Base-by-base conservation (phyloP, 768 basidiomycete species). In the Boletus rufocinnamomeus region DNA sequence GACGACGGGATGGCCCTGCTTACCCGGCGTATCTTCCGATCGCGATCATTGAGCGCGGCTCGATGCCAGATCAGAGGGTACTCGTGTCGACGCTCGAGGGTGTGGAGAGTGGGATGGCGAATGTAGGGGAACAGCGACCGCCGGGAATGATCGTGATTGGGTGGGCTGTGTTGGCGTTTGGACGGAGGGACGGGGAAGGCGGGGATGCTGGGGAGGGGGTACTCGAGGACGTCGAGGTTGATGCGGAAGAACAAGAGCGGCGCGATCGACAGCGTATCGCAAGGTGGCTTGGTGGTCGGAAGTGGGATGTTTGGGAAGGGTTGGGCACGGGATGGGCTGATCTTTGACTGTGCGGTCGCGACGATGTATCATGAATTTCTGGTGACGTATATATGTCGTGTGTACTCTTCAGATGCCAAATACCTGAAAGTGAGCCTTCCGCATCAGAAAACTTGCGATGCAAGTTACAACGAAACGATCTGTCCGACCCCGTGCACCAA, bases 71-170 rank as follows among this genome's bases (percentile, higher is more conserved):
- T 74, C 97, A 98, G 74, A 78, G 97, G 16, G 84, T 91, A 3
- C 79, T 97, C 23, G 79, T 80, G 30, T 89, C 88, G 19, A 98
- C 95, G 1, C 70, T 99, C 50, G 79, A 75, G 54, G 80, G 88
- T 65, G 83, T 98, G 40, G 83, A 82, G 17, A 74, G 72, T 19
- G 93, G 89, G 2, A 70, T 98, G 70, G 86, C 88, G 56, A 84
- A 81, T 59, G 75, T 81, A 2, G 93, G 90, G 9, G 90, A 93
- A 65, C 95, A 98, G 72, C 76, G 95, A 37, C 94, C 95, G 19
- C 97, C 97, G 0, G 97, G 95, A 10, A 95, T 99, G 91, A 89
- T 98, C 70, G 81, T 98, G 32, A 80, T 99, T 64, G 97, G 97
- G 2, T 99, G 95, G 95, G 82, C 88, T 3, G 89, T 90, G 11